phyloP scores from a whole-genome alignment of 305 asterid species.

The Fraxinus xanthoxyloides region DNA sequence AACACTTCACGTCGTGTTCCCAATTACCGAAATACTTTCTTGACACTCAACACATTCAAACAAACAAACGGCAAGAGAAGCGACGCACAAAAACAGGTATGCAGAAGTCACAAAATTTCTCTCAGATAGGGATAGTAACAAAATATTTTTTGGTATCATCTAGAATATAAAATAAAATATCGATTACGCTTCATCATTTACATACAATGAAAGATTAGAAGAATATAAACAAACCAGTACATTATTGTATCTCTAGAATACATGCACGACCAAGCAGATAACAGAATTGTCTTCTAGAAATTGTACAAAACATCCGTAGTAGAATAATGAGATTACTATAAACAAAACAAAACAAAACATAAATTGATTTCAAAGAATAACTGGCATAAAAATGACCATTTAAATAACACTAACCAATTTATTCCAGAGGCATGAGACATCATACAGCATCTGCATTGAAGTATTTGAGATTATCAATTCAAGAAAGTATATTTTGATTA shows the following conservation, averaged over 20 bases:
- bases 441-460: slow-evolving; percentile 16
- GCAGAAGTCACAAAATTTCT: not conserved
- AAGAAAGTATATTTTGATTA: not conserved
- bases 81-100: not conserved
- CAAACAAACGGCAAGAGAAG: not conserved
- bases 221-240: slow-evolving; percentile 16
- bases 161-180: too few species aligned
- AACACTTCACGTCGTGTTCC: not conserved
- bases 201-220: slow-evolving; percentile 15
- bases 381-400: not conserved
- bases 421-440: not conserved
- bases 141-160: too few species aligned
- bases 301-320: not conserved
- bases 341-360: not conserved
- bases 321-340: not conserved
- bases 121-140: not conserved
- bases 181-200: not conserved
- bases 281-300: slow-evolving; percentile 3
- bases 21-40: not conserved
- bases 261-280: not conserved
- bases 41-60: not conserved
- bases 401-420: not conserved
- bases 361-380: not conserved
- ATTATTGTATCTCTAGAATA: not conserved
- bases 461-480: not conserved